phyloP scores from a whole-genome alignment of 768 basidiomycete genomes.

The Boletus insuetus region DNA sequence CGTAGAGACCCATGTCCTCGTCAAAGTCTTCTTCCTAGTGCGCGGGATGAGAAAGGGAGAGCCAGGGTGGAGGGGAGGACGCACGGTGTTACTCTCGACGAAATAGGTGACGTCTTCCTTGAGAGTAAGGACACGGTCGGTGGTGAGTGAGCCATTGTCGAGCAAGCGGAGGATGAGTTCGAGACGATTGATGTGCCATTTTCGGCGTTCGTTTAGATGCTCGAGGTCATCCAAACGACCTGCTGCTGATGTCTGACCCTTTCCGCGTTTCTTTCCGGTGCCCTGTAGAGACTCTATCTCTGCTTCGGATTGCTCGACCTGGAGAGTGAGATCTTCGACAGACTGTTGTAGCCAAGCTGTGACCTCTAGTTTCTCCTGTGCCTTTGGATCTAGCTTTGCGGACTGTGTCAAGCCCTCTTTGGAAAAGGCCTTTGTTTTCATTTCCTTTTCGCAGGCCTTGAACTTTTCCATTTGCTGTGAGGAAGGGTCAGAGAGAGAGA shows the following conservation, averaged over 20 bases:
- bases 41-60: slow-evolving; percentile 16
- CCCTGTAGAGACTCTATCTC: slow-evolving; percentile 87
- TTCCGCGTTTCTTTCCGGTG: slow-evolving; percentile 80
- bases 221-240: slow-evolving; percentile 85
- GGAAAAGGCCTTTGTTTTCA: slow-evolving; percentile 99
- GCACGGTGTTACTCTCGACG: slow-evolving; percentile 90
- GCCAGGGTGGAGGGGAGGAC: slow-evolving; percentile 33
- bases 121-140: slow-evolving; percentile 76
- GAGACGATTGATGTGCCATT: slow-evolving; percentile 91
- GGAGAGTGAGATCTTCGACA: slow-evolving; percentile 90
- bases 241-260: slow-evolving; percentile 58
- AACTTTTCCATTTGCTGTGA: slow-evolving; percentile 99
- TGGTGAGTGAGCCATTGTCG: slow-evolving; percentile 86
- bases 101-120: slow-evolving; percentile 97
- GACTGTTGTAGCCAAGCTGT: slow-evolving; percentile 82
- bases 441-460: slow-evolving; percentile 99
- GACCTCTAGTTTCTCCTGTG: slow-evolving; percentile 92
- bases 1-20: slow-evolving; percentile 96
- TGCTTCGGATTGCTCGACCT: slow-evolving; percentile 92
- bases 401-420: slow-evolving; percentile 97
- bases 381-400: slow-evolving; percentile 92
- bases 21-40: slow-evolving; percentile 94
- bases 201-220: slow-evolving; percentile 84
- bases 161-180: slow-evolving; percentile 91
- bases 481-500: slow-evolving; percentile 1